Conservation (phyloP, 1,284 basidiomycete species). For the Mycena sp. region DNA sequence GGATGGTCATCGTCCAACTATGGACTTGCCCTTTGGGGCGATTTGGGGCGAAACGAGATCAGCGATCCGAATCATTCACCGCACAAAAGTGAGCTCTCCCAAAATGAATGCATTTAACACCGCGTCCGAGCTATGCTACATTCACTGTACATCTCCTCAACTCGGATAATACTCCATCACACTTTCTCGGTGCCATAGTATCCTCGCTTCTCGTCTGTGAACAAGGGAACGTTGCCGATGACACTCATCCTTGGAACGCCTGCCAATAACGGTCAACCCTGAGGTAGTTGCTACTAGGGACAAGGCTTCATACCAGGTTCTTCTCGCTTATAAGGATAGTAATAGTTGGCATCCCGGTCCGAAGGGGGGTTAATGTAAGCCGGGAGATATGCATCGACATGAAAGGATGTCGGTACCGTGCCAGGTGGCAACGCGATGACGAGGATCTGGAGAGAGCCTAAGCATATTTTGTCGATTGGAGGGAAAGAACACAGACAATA, state of each 20-base stretch:
- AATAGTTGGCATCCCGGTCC: slow-evolving; percentile 35
- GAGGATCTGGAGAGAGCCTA: slow-evolving; percentile 46
- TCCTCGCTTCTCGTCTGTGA: slow-evolving; percentile 30
- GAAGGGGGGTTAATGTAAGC: slow-evolving; percentile 41
- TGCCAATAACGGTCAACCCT: background rate
- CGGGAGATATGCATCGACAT: slow-evolving; percentile 56
- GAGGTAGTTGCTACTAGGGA: background rate
- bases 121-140: no score
- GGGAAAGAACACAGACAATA: slow-evolving; percentile 45
- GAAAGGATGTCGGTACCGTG: slow-evolving; percentile 48
- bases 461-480: background rate
- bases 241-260: slow-evolving; percentile 32
- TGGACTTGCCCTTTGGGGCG: no score
- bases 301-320: slow-evolving; percentile 14
- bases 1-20: slow-evolving; percentile 88
- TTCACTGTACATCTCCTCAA: background rate
- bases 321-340: slow-evolving; percentile 28
- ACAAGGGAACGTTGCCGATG: slow-evolving; percentile 32
- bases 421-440: slow-evolving; percentile 50
- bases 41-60: no score
- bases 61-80: no score
- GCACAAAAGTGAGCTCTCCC: no score
- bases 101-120: no score
- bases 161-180: background rate
- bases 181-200: slow-evolving; percentile 28